Evolutionary conservation across 805 yeast genomes (phyloP), one percentile per base, ranked within the genome.

Genomic region (Suhomyces sp.): DNA sequence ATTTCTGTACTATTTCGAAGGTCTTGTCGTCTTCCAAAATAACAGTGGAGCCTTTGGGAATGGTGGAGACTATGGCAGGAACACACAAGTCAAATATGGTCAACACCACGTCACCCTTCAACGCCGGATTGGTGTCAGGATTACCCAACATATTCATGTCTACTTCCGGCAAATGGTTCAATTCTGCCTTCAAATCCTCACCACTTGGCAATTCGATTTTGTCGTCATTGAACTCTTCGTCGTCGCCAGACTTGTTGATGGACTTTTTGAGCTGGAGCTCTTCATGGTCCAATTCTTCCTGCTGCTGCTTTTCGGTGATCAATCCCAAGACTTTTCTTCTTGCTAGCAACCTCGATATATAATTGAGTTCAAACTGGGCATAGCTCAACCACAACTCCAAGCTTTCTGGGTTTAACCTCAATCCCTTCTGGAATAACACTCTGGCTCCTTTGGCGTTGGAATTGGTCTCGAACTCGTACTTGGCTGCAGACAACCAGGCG

Each of bases 401-500:
- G 7, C 86, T 81, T 48, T 88, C 92, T 2, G 87, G 80, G 65
- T 93, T 93, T 68, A 94, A 88, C 67, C 96, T 79, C 41, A 94
- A 76, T 31, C 87, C 96, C 59, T 88, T 83, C 69, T 92, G 97
- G 68, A 91, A 84, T 24, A 94, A 78, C 8, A 84, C 83, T 68
- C 99, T 81, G 22, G 97, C 92, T 46, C 96, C 92, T 64, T 87
- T 85, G 45, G 96, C 89, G 61, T 91, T 88, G 41, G 93, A 88
- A 69, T 94, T 90, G 27, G 81, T 82, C 60, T 93, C 97, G 62
- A 89, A 86, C 71, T 94, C 98, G 70, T 90, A 90, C 65, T 89
- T 89, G 29, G 97, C 97, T 23, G 97, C 97, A 62, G 90, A 82
- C 44, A 94, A 82, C 99, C 99, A 94, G 15, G 93, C 88, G 60